A percentile compares a stretch with the other conserved stretches of the same genome.
phyloP scores from a whole-genome alignment of 495 filamentous ascomycete genomes.

The Aspergillus hancockii region DNA sequence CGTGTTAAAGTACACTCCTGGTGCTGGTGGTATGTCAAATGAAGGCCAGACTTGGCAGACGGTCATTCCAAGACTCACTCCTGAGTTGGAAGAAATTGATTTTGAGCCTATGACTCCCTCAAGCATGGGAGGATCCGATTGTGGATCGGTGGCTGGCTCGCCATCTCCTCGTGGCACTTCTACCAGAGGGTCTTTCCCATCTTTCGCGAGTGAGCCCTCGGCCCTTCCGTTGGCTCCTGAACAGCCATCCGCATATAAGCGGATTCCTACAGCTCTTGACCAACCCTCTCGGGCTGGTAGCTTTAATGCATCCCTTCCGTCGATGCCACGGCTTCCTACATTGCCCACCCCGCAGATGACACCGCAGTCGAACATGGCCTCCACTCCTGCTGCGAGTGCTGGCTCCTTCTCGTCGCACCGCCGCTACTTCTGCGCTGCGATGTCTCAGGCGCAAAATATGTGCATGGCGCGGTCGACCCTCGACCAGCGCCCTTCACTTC shows the following conservation, averaged over 20 bases:
- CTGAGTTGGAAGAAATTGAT: constrained; percentile 54
- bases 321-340: constrained; percentile 61
- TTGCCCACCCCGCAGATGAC: constrained; percentile 80
- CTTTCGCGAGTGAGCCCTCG: constrained; percentile 18
- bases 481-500: constrained; percentile 49
- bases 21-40: constrained; percentile 33
- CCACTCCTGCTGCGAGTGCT: constrained; percentile 91
- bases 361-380: constrained; percentile 69
- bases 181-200: constrained; percentile 12
- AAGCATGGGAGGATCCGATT: constrained; percentile 33
- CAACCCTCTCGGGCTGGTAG: constrained; percentile 43
- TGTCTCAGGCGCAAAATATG: constrained; percentile 71
- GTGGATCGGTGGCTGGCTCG: constrained; percentile 30
- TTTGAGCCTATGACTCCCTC: constrained; percentile 35
- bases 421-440: constrained; percentile 75
- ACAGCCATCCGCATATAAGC: constrained; percentile 45
- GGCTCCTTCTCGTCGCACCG: constrained; percentile 51
- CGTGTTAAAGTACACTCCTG: constrained; percentile 79
- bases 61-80: constrained; percentile 75
- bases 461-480: constrained; percentile 65
- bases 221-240: constrained; percentile 32
- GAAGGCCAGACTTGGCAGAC: constrained; percentile 66
- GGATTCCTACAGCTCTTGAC: constrained; percentile 60
- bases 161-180: constrained; percentile 37
- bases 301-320: constrained; percentile 43